Evolutionary conservation across 2,329 filamentous ascomycete species (phyloP).

Genomic region (Diaporthe eres): DNA sequence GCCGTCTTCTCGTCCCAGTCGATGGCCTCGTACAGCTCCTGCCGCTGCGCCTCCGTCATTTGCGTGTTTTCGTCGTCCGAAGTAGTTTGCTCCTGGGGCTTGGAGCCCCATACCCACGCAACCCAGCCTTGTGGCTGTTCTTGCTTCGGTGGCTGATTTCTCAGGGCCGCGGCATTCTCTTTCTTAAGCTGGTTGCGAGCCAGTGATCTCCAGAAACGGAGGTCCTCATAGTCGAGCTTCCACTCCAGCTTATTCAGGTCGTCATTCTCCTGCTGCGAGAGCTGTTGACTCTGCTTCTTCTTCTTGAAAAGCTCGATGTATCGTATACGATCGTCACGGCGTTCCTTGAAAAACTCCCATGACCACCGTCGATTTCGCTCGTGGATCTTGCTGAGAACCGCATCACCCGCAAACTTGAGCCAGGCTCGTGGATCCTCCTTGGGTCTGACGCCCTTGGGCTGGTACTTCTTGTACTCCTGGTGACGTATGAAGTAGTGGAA

Average conservation of each 20-base stretch:
- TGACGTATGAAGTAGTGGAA: conserved; percentile 99
- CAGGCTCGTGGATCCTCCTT: conserved; percentile 94
- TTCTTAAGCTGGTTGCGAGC: conserved; percentile 95
- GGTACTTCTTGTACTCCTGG: conserved; percentile 94
- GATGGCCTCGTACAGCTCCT: conserved; percentile 97
- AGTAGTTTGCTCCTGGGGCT: conserved; percentile 69
- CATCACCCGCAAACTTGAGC: conserved; percentile 91
- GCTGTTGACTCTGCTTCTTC: conserved; percentile 80
- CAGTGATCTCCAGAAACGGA: conserved; percentile 96
- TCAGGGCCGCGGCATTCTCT: conserved; percentile 92
- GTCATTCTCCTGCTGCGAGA: conserved; percentile 78
- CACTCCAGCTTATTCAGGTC: conserved; percentile 84
- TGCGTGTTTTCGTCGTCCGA: conserved; percentile 82
- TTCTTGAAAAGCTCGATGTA: conserved; percentile 99
- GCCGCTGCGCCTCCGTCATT: conserved; percentile 95
- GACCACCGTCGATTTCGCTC: conserved; percentile 94
- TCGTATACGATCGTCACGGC: conserved; percentile 86
- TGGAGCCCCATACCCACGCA: conserved; percentile 91
- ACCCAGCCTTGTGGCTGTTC: conserved; percentile 84
- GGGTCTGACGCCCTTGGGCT: conserved; percentile 84
- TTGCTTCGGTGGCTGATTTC: conserved; percentile 64
- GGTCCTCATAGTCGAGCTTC: conserved; percentile 93
- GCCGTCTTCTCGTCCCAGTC: conserved; percentile 98
- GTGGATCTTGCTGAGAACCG: conserved; percentile 93
- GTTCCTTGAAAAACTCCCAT: conserved; percentile 95